phyloP scores from a whole-genome alignment of 495 filamentous ascomycete genomes.

The Trichoderma parareesei region DNA sequence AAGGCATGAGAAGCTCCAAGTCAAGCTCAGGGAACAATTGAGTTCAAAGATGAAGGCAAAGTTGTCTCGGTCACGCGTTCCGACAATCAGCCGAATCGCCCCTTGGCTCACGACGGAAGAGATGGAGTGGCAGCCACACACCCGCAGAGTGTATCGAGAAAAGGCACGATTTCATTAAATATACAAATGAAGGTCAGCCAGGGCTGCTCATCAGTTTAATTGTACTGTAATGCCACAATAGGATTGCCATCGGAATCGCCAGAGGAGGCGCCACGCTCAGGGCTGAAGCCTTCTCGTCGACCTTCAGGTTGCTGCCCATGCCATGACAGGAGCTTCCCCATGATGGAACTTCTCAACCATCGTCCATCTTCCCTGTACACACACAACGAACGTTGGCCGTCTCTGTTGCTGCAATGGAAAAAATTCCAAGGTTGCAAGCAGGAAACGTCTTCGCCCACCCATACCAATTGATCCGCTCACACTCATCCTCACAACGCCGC shows the following conservation, averaged over 20 bases:
- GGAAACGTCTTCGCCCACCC: neutral
- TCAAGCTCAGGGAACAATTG: no score
- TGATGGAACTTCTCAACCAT: no score
- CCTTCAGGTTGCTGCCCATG: neutral
- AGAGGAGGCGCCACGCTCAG: neutral
- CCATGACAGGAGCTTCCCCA: neutral
- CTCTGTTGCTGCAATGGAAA: neutral
- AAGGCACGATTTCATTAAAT: neutral
- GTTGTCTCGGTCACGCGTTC: neutral
- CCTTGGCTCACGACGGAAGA: neutral
- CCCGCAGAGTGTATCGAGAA: neutral
- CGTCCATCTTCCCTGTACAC: no score
- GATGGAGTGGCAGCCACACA: neutral
- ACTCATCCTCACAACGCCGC: no score
- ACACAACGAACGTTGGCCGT: neutral
- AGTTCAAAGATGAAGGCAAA: neutral
- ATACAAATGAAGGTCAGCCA: constrained; percentile 1
- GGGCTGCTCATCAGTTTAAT: neutral
- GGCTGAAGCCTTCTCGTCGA: neutral
- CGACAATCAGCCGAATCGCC: neutral
- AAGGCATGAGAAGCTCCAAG: no score
- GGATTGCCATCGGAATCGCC: neutral
- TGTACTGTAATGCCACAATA: constrained; percentile 5
- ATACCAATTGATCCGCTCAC: neutral
- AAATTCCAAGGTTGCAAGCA: neutral